Percentiles rank a stretch among this genome's conserved stretches.
These are phyloP conservation scores for Crithidia bombi DNA, from an alignment of 208 protist genomes.

Conservation along the genomic window DNA sequence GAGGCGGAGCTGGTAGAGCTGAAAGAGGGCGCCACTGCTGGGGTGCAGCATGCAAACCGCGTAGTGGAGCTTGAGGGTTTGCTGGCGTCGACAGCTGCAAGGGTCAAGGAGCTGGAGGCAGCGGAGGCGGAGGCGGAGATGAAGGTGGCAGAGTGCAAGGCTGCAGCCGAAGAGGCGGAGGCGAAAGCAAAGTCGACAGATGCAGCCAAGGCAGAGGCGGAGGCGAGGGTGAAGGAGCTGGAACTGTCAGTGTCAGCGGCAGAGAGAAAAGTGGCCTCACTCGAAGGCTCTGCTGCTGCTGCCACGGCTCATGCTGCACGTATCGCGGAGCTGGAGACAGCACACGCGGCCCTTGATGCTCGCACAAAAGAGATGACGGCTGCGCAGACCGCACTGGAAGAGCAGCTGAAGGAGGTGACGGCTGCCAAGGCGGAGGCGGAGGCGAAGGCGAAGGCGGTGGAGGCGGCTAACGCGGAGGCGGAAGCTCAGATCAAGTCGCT, in stretches of 20 bases:
- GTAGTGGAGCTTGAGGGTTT: conserved; percentile 9
- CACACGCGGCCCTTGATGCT: too few relatives aligned
- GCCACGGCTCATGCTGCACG: too few relatives aligned
- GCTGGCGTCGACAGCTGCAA: background rate
- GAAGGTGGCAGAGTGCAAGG: background rate
- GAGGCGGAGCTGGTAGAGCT: conserved; percentile 3
- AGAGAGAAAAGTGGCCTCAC: background rate
- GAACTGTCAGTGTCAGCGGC: conserved; percentile 6
- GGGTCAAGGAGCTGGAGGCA: background rate
- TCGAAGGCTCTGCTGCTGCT: too few relatives aligned
- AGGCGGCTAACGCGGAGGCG: conserved; percentile 2
- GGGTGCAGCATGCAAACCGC: background rate
- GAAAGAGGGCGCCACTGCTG: background rate
- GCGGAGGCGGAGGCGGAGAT: background rate
- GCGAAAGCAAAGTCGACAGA: background rate
- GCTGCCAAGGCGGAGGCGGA: conserved; percentile 4
- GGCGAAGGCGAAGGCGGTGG: background rate
- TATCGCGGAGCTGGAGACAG: conserved; percentile 18
- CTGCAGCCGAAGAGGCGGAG: background rate
- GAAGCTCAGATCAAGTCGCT: background rate
- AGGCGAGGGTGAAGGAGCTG: background rate
- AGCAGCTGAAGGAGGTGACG: background rate
- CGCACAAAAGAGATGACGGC: background rate
- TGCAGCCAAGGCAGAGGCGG: conserved; percentile 6
- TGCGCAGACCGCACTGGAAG: background rate